Conservation (phyloP, 163 green algal species). For the Chloromonas sp. region DNA sequence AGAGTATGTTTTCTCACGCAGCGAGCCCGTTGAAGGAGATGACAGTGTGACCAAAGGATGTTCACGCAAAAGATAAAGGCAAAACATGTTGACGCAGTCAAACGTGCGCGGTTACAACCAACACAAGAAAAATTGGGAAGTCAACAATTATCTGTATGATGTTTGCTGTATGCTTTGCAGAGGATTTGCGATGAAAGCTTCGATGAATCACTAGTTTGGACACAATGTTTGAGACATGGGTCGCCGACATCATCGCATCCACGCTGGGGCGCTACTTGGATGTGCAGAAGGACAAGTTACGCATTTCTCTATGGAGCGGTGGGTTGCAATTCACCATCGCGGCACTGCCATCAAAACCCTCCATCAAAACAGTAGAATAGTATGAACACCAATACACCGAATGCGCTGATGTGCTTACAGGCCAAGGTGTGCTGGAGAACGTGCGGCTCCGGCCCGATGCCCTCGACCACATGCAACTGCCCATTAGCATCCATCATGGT, state of each 20-base stretch:
- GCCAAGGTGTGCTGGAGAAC: slow-evolving; percentile 63
- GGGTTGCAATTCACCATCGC: slow-evolving; percentile 1
- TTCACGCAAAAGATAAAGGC: too few relatives aligned
- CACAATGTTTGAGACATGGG: slow-evolving; percentile 9
- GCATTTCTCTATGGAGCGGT: slow-evolving; percentile 78
- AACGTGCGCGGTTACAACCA: too few relatives aligned
- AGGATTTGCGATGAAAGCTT: too few relatives aligned
- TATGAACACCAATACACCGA: background rate
- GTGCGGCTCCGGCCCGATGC: slow-evolving; percentile 69
- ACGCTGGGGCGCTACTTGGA: slow-evolving; percentile 79
- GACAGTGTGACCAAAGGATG: too few relatives aligned
- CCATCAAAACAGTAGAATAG: background rate
- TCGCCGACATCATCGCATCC: slow-evolving; percentile 62
- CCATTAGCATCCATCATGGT: slow-evolving; percentile 60
- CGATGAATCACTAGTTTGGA: too few relatives aligned
- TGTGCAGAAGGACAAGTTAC: slow-evolving; percentile 73
- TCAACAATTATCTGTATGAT: too few relatives aligned
- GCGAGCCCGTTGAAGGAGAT: too few relatives aligned
- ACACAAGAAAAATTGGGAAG: too few relatives aligned
- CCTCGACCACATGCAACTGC: slow-evolving; percentile 79
- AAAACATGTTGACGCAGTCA: too few relatives aligned
- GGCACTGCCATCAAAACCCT: background rate
- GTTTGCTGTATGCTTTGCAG: too few relatives aligned
- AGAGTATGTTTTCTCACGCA: too few relatives aligned
- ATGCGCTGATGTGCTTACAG: slow-evolving; percentile 13